A percentile compares a stretch with the other conserved stretches of the same genome.
Evolutionary conservation across 1,284 basidiomycete genomes (phyloP).

Genomic region (Rhodotorula sp.): DNA sequence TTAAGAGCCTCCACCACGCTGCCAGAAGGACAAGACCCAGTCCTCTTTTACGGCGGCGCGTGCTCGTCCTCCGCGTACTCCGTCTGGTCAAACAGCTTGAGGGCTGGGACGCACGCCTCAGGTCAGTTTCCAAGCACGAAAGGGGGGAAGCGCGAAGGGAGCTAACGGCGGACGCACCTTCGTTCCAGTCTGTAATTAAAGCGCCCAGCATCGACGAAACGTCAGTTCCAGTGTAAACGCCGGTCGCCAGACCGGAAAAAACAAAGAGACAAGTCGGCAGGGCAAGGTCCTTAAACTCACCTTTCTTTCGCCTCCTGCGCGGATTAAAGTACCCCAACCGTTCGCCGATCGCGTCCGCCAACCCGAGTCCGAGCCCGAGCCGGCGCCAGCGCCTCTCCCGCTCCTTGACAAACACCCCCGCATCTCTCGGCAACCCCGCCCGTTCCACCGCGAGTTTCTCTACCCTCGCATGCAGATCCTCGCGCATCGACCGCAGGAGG

Average conservation of each 20-base stretch:
- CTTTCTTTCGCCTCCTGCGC: conserved; percentile 70
- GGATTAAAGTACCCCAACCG: conserved; percentile 68
- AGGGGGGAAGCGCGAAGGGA: neutral
- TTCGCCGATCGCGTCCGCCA: conserved; percentile 50
- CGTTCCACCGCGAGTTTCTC: conserved; percentile 63
- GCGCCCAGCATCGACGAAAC: too few relatives aligned
- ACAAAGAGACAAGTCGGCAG: too few relatives aligned
- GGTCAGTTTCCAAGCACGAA: too few relatives aligned
- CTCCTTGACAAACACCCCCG: conserved; percentile 61
- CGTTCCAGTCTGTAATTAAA: conserved; percentile 69
- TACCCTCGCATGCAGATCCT: conserved; percentile 61
- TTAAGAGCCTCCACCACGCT: neutral
- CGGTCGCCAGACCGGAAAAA: too few relatives aligned
- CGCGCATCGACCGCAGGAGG: conserved; percentile 58
- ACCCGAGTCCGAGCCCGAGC: conserved; percentile 66
- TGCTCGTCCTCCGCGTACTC: conserved; percentile 59
- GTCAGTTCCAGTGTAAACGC: too few relatives aligned
- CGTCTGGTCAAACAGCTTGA: conserved; percentile 72
- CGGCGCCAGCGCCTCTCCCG: conserved; percentile 55
- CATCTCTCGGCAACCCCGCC: conserved; percentile 65
- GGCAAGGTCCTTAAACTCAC: conserved; percentile 1
- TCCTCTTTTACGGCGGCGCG: neutral
- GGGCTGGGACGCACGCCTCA: conserved; percentile 42
- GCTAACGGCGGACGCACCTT: conserved; percentile 51
- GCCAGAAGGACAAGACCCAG: too few relatives aligned